Base-by-base conservation (phyloP, 2,329 filamentous ascomycete genomes). In the Penicillium freii region DNA sequence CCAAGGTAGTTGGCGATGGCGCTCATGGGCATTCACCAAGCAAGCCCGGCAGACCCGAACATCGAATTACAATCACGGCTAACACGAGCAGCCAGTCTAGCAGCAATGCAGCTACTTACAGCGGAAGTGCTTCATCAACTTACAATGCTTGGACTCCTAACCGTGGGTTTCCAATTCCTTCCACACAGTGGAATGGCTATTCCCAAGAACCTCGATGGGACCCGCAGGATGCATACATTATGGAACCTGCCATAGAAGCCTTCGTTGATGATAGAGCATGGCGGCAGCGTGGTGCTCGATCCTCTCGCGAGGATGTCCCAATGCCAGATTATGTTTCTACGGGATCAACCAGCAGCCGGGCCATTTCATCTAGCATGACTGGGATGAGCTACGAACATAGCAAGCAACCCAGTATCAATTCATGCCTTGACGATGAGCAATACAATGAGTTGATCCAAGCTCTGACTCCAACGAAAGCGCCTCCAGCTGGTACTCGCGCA, bases 21-120 rank as follows among this genome's bases (percentile, higher is more conserved):
- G 78, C 79, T 7, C 87, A 89, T 67, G 76, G 82, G 2, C 86
- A 89, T 65, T 88, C 87, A 0, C 87, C 86, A 21, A 80, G 80
- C 23, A 75, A 75, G 53, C 63, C 70, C 4, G 5, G 13, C 17
- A 27, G 49, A 47, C 39, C 39, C 53, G 67, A 69, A 17, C 54
- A 47, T 51, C 68, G 64, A 49, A 57, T 54, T 25, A 59, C 59
- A 48, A 60, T 65, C 42, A 40, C 57, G 9, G 54, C 36, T 11
- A 47, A 57, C 34, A 40, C 63, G 6, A 65, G 38, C 56, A 62
- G 57, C 52, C 65, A 69, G 48, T 58, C 62, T 19, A 60, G 58
- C 49, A 57, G 49, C 42, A 52, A 57, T 29, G 31, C 39, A 15
- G 46, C 53, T 36, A 53, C 54, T 23, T 57, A 42, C 29, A 57